Conservation (phyloP, 805 yeast genomes). For the Grigorovia jiainica region DNA sequence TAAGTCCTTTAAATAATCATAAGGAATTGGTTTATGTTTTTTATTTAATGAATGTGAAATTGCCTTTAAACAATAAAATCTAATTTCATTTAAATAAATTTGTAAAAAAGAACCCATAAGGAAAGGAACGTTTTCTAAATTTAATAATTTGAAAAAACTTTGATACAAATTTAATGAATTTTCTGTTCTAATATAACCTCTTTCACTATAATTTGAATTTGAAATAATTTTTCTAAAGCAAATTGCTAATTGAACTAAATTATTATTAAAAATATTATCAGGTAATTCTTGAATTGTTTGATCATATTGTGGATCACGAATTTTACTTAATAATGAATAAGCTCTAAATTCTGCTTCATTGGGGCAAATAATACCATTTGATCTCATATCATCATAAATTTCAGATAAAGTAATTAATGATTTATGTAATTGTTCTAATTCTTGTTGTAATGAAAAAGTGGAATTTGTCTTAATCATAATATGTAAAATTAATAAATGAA, state of each 20-base stretch:
- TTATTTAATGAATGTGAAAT: conserved; percentile 60
- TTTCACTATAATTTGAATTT: conserved; percentile 48
- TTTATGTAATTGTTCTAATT: conserved; percentile 86
- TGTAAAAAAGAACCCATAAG: conserved; percentile 68
- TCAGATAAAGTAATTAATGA: conserved; percentile 82
- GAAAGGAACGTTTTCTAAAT: conserved; percentile 47
- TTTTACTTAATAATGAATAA: conserved; percentile 68
- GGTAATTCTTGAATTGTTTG: conserved; percentile 67
- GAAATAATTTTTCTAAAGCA: conserved; percentile 57
- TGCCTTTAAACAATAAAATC: conserved; percentile 63
- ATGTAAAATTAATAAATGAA: conserved; percentile 75
- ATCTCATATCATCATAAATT: conserved; percentile 72
- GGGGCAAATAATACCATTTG: conserved; percentile 57
- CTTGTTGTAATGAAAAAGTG: conserved; percentile 90
- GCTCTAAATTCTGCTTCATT: conserved; percentile 93
- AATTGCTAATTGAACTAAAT: conserved; percentile 59
- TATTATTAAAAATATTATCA: conserved; percentile 39
- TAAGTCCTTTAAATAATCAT: conserved; percentile 35
- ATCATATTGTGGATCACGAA: conserved; percentile 79
- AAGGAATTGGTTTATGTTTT: conserved; percentile 57
- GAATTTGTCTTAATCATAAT: conserved; percentile 65
- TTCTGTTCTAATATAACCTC: conserved; percentile 43
- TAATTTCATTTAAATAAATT: conserved; percentile 66
- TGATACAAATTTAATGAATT: conserved; percentile 54
- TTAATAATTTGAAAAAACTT: conserved; percentile 52